Evolutionary conservation across 176 grass and related monocot species (phyloP), one percentile per base, ranked within the genome.

Genomic region (Oryza coarctata): DNA sequence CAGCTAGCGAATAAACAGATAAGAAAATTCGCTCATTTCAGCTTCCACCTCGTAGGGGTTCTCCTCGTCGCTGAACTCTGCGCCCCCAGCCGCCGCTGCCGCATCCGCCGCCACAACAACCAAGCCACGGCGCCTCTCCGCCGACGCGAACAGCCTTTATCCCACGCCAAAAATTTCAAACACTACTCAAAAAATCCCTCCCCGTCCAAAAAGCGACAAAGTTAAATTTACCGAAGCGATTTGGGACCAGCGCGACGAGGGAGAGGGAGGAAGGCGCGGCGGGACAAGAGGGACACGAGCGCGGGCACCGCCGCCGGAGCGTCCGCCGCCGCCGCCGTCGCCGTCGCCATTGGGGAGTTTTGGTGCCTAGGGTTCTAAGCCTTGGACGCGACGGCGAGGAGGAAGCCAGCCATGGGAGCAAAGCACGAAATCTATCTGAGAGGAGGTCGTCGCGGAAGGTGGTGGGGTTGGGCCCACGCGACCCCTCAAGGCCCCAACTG

Each of bases 31-130:
- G 12, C 35, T 44, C 32, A 83, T 76, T 79, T 64, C 55, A 50
- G 7, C 38, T 28, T 58, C 22, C 89, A 98, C 92, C 92, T 93
- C 90, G 38, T 98, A 98, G 7, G 95, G 93, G 77, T 84, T 95
- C 71, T 93, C 92, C 45, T 98, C 92, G 61, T 85, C 84, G 71
- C 79, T 49, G 23, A 84, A 89, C 35, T 93, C 80, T 18, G 87
- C 88, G 66, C 57, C 69, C 62, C 88, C 92, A 1, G 92, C 90
- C 28, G 92, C 86, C 30, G 88, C 91, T 1, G 87, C 75, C 32
- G 92, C 89, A 57, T 84, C 75, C 58, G 76, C 75, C 32, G 76
- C 75, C 43, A 77, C 88, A 62, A 88, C 73, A 11, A 83, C 76
- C 41, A 79, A 29, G 68, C 20, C 33, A 76, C 80, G 36, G 22